These are phyloP conservation scores for Jackrogersella multiformis DNA, from an alignment of 495 filamentous ascomycete genomes.

Conservation along the genomic window DNA sequence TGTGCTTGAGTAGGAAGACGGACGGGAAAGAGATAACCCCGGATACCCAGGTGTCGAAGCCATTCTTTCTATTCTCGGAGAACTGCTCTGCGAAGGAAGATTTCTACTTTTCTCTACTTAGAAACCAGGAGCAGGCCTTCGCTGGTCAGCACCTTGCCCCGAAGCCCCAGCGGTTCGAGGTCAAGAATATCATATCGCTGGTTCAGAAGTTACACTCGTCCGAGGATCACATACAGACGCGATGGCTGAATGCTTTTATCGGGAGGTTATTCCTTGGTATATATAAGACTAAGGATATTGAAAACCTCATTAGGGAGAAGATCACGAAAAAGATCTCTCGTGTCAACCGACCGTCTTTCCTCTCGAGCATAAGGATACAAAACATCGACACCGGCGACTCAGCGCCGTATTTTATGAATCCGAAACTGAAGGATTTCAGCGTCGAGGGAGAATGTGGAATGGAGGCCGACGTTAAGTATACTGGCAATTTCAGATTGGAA, in stretches of 20 bases:
- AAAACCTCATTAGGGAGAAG: slow-evolving; percentile 80
- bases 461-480: slow-evolving; percentile 87
- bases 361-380: slow-evolving; percentile 80
- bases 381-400: slow-evolving; percentile 87
- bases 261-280: slow-evolving; percentile 87
- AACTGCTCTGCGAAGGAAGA: slow-evolving; percentile 96
- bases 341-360: slow-evolving; percentile 89
- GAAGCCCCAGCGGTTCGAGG: slow-evolving; percentile 78
- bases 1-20: slow-evolving; percentile 79
- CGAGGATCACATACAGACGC: slow-evolving; percentile 88
- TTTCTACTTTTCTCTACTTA: slow-evolving; percentile 92
- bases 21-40: slow-evolving; percentile 64
- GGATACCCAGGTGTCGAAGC: slow-evolving; percentile 68
- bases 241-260: slow-evolving; percentile 93
- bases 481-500: slow-evolving; percentile 86
- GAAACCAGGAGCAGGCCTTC: slow-evolving; percentile 77
- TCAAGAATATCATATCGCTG: slow-evolving; percentile 83
- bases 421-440: slow-evolving; percentile 85
- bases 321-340: slow-evolving; percentile 96
- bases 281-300: slow-evolving; percentile 83
- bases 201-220: slow-evolving; percentile 91
- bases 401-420: slow-evolving; percentile 89
- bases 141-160: slow-evolving; percentile 68
- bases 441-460: slow-evolving; percentile 88
- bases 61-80: slow-evolving; percentile 93